Evolutionary conservation across 257 asterid species (phyloP).

Genomic region (Eustoma russellianum): DNA sequence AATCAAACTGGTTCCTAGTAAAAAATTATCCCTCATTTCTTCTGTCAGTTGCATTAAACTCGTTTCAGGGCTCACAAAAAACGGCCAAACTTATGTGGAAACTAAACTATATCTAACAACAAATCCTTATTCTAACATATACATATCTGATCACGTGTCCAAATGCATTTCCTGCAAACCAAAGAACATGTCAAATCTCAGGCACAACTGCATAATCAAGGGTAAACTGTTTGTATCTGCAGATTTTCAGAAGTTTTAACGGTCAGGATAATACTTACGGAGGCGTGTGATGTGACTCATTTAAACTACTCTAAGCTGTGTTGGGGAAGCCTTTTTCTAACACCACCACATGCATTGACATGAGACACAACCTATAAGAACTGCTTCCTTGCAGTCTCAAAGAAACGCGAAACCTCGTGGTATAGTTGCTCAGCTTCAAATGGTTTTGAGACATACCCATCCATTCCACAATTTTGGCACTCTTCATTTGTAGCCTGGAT

Average conservation of each 20-base stretch:
- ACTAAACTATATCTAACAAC: not conserved
- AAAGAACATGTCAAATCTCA: not conserved
- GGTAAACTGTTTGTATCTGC: too few species aligned
- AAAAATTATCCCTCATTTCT: constrained; percentile 9
- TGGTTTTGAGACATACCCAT: constrained; percentile 90
- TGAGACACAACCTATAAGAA: constrained; percentile 13
- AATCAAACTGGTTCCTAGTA: too few species aligned
- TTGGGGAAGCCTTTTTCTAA: constrained; percentile 6
- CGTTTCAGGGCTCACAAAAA: not conserved
- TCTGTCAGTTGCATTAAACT: constrained; percentile 6
- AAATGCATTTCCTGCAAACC: too few species aligned
- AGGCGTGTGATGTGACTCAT: not conserved
- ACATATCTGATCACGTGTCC: constrained; percentile 2
- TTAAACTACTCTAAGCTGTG: constrained; percentile 10
- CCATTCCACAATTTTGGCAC: constrained; percentile 63
- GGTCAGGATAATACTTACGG: constrained; percentile 11
- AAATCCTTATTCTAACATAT: not conserved
- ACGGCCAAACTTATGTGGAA: not conserved
- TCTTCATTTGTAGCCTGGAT: constrained; percentile 76
- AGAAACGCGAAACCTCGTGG: constrained; percentile 75
- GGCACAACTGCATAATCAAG: not conserved
- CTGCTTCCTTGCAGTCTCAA: constrained; percentile 27
- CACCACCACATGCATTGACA: not conserved
- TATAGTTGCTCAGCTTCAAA: constrained; percentile 93
- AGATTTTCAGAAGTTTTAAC: not conserved